phyloP scores from a whole-genome alignment of 202 grass and related monocot species.

The Dendrocalamus latiflorus region DNA sequence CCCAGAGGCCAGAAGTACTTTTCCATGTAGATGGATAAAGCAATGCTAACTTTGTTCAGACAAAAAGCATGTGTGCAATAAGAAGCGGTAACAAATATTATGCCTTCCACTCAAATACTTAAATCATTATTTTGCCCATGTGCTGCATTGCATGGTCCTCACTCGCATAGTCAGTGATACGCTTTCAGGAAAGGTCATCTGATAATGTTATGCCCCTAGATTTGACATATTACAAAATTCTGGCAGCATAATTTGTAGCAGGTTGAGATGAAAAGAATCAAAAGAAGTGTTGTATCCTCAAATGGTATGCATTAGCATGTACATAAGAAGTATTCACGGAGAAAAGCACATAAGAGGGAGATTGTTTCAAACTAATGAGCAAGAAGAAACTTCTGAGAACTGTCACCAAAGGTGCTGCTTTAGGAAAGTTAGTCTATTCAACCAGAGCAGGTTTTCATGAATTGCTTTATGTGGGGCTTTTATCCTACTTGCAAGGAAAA shows the following conservation, averaged over 20 bases:
- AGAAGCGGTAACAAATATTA: not conserved
- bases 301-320: not conserved
- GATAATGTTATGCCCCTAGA: not conserved
- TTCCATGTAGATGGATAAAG: not conserved
- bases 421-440: slow-evolving; percentile 46
- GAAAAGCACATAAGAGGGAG: slow-evolving; percentile 9
- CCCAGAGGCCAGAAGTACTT: not conserved
- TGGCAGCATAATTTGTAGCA: not conserved
- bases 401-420: slow-evolving; percentile 40
- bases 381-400: slow-evolving; percentile 41
- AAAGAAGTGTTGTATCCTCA: not conserved
- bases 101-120: not conserved
- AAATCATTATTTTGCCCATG: not conserved
- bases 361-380: slow-evolving; percentile 19
- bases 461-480: too few relatives aligned
- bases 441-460: too few relatives aligned
- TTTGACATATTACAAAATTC: not conserved
- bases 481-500: too few relatives aligned
- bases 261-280: slow-evolving; percentile 26
- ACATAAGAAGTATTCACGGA: slow-evolving; percentile 17
- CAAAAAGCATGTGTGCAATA: slow-evolving; percentile 1
- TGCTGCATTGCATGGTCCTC: not conserved
- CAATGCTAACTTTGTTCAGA: slow-evolving; percentile 9
- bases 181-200: not conserved
- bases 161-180: not conserved